Evolutionary conservation across 441 rosid species (phyloP).

Genomic region (Syzygium malaccense): DNA sequence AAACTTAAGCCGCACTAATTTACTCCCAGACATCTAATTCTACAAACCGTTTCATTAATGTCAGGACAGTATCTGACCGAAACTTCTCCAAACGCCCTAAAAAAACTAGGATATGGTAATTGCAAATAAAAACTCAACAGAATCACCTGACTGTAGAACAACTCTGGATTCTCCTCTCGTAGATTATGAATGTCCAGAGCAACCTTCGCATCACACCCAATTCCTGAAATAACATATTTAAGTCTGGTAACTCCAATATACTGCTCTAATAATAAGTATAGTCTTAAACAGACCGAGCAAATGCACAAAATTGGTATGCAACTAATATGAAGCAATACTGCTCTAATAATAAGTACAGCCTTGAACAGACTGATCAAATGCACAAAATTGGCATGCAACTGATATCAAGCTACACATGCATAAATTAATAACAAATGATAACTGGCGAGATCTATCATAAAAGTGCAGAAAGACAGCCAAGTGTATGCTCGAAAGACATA

Average conservation of each 20-base stretch:
- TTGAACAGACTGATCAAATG: background rate
- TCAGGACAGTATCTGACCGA: background rate
- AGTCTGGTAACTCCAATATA: background rate
- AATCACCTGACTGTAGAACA: slow-evolving; percentile 80
- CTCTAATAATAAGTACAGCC: background rate
- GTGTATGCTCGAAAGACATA: background rate
- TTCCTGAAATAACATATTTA: slow-evolving; percentile 39
- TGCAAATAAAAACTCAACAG: background rate
- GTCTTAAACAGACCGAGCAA: background rate
- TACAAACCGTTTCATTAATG: background rate
- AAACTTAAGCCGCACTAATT: background rate
- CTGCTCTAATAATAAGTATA: background rate
- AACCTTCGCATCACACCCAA: slow-evolving; percentile 98
- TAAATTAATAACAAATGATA: background rate
- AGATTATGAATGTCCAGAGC: slow-evolving; percentile 93
- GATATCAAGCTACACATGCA: background rate
- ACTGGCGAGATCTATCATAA: background rate
- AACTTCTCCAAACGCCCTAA: background rate
- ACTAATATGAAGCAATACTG: background rate
- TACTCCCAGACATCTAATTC: background rate
- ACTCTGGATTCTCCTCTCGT: slow-evolving; percentile 94
- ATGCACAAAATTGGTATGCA: background rate
- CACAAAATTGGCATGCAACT: background rate
- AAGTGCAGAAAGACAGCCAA: background rate
- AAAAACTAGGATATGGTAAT: background rate